Conservation (phyloP, 345 rosid genomes). For the Balakata baccata region DNA sequence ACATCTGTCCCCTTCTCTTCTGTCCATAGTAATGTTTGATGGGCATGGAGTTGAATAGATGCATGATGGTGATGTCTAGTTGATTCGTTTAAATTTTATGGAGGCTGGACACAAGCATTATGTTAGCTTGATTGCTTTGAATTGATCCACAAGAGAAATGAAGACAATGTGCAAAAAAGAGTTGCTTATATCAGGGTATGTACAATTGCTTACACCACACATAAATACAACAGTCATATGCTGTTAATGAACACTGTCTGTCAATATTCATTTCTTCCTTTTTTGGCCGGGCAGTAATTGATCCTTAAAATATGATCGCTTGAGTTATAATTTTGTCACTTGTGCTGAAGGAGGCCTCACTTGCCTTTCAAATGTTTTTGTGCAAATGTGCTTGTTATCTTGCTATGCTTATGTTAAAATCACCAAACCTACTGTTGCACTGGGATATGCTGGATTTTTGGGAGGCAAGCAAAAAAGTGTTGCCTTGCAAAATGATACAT, state of each 20-base stretch:
- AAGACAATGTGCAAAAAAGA: not conserved
- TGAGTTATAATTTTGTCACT: too few relatives aligned
- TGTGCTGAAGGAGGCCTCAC: too few relatives aligned
- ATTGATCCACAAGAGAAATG: not conserved
- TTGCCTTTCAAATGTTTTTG: too few relatives aligned
- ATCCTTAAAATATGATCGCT: too few relatives aligned
- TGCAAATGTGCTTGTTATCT: too few relatives aligned
- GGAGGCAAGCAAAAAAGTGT: not conserved
- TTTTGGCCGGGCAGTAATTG: too few relatives aligned
- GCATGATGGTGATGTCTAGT: not conserved
- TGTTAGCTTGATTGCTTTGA: not conserved
- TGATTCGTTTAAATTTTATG: not conserved
- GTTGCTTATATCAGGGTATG: slow-evolving; percentile 5
- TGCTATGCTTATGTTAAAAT: too few relatives aligned
- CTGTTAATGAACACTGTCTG: too few relatives aligned
- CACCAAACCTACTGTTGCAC: too few relatives aligned
- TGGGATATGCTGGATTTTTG: too few relatives aligned
- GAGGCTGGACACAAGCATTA: slow-evolving; percentile 3
- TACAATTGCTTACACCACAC: not conserved
- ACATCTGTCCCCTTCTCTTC: not conserved
- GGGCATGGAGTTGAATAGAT: not conserved
- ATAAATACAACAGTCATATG: not conserved
- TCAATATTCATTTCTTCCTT: too few relatives aligned
- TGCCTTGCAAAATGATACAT: not conserved
- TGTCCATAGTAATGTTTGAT: not conserved